These are phyloP conservation scores for Xylariaceae sp. DNA, from an alignment of 2,329 filamentous ascomycete species.

Conservation along the genomic window DNA sequence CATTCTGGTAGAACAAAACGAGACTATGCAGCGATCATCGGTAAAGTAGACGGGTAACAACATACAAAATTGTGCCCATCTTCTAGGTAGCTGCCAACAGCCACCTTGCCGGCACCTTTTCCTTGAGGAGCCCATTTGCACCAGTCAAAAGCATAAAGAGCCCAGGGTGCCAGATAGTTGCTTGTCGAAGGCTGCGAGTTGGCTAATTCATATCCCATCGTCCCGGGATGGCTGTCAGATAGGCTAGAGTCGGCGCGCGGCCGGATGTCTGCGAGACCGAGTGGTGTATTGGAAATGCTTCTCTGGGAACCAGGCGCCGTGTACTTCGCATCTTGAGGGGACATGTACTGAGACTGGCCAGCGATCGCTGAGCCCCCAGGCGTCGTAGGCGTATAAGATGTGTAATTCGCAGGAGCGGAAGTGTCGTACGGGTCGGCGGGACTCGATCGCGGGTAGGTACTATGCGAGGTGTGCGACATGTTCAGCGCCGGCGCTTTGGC, in stretches of 20 bases:
- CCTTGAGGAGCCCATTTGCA: constrained; percentile 91
- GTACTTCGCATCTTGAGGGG: constrained; percentile 52
- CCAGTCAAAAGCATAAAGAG: constrained; percentile 96
- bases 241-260: constrained; percentile 78
- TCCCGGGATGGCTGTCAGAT: constrained; percentile 63
- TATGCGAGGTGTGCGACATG: constrained; percentile 56
- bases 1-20: background rate
- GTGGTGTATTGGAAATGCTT: constrained; percentile 72
- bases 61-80: constrained; percentile 96
- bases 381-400: constrained; percentile 58
- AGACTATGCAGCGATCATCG: background rate
- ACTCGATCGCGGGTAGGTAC: constrained; percentile 77
- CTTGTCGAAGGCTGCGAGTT: constrained; percentile 67
- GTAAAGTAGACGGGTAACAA: constrained; percentile 7
- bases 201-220: constrained; percentile 59
- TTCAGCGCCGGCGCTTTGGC: constrained; percentile 61
- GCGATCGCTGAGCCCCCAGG: constrained; percentile 47
- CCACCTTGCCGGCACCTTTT: constrained; percentile 82
- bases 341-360: constrained; percentile 59
- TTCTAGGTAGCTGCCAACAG: constrained; percentile 92
- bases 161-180: constrained; percentile 92
- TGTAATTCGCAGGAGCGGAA: constrained; percentile 44
- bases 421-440: constrained; percentile 58
- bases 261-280: constrained; percentile 87
- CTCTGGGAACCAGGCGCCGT: constrained; percentile 53